Evolutionary conservation across 2,329 filamentous ascomycete genomes (phyloP), one percentile per base, ranked within the genome.

Genomic region (Ceratocystis colombiana): DNA sequence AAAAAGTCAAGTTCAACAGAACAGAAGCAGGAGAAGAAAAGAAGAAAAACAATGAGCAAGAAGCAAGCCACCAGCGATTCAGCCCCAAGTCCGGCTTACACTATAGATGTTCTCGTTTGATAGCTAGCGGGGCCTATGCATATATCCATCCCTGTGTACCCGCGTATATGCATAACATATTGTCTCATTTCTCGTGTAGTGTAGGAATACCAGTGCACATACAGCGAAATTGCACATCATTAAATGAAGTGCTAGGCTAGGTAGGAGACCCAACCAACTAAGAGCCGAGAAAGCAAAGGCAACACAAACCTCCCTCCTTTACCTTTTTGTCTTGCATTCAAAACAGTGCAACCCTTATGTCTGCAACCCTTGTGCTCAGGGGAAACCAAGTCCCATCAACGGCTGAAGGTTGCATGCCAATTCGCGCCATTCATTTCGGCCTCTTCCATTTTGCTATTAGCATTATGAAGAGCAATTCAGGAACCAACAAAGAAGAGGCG

Each of bases 341-440:
- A 50, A 50, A 50, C 48, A 53, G 12, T 20, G 1, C 33, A 59
- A 59, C 55, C 55, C 55, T 59, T 37, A 7, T 17, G 33, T 10
- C 10, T 10, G 28, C 33, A 59, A 59, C 55, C 55, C 55, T 59
- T 59, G 55, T 33, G 28, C 55, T 59, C 30, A 37, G 55, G 25
- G 55, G 55, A 10, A 8, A 7, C 15, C 10, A 33, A 22, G 25
- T 28, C 8, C 15, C 48, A 15, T 12, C 22, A 22, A 22, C 17
- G 3, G 53, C 33, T 25, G 53, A 15, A 59, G 28, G 53, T 37
- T 59, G 28, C 53, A 33, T 59, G 53, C 53, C 15, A 57, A 20
- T 10, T 33, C 6, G 2, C 33, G 33, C 17, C 22, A 5, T 8
- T 57, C 53, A 57, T 57, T 28, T 57, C 22, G 15, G 8, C 10